phyloP scores from a whole-genome alignment of 768 basidiomycete genomes.

The Lactarius evosmus region DNA sequence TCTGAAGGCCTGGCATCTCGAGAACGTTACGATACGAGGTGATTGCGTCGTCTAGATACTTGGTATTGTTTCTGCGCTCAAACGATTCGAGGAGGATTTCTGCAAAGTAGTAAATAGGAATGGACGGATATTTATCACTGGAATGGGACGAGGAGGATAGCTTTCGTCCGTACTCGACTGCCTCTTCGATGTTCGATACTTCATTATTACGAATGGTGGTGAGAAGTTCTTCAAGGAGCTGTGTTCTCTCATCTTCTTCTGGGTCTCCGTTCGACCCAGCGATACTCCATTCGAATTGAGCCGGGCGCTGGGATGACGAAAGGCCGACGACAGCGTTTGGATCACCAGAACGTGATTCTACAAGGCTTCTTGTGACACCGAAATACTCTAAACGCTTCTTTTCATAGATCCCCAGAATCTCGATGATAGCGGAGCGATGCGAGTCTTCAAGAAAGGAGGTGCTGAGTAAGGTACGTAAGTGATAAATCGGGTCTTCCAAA shows the following conservation, averaged over 20 bases:
- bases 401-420: background rate
- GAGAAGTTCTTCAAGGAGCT: background rate
- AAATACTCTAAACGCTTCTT: background rate
- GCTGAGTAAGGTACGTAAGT: background rate
- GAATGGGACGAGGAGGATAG: background rate
- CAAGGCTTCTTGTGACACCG: background rate
- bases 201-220: background rate
- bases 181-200: background rate
- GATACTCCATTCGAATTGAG: background rate
- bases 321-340: background rate
- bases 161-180: background rate
- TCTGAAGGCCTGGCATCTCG: background rate
- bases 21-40: background rate
- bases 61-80: background rate
- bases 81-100: background rate
- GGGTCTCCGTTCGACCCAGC: background rate
- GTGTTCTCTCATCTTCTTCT: background rate
- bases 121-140: no score
- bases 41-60: slow-evolving; percentile 5
- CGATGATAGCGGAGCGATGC: background rate
- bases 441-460: background rate
- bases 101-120: background rate
- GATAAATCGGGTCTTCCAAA: background rate
- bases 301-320: background rate
- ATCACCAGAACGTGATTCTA: background rate